Base-by-base conservation (phyloP, 306 rosid species). In the Hippophae tibetana region DNA sequence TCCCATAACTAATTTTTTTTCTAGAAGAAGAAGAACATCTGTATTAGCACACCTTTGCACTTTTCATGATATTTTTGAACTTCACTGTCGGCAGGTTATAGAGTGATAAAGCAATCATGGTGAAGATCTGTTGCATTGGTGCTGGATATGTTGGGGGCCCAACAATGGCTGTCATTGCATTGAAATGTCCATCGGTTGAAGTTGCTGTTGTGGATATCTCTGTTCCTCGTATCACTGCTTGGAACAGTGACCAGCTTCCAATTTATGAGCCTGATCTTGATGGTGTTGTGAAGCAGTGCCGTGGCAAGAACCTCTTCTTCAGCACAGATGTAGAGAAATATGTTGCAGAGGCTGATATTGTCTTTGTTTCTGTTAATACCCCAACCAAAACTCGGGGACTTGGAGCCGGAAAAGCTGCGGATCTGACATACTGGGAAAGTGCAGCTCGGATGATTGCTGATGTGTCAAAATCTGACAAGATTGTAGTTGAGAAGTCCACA, bases 81-180 rank as follows among this genome's bases (percentile, higher is more conserved):
- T 18, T 43, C 18, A 47, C 13, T 69, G 69, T 77, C 47, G 58
- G 13, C 75, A 81, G 96, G 81, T 76, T 52, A 40, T 57, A 47
- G 66, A 49, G 68, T 62, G 68, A 66, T 66, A 70, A 58, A 45
- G 60, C 38, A 50, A 83, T 79, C 69, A 92, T 92, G 98, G 98
- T 92, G 93, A 92, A 92, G 87, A 87, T 92, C 79, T 92, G 98
- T 71, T 92, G 98, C 79, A 92, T 92, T 81, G 98, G 98, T 72
- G 98, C 98, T 42, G 96, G 98, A 61, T 92, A 92, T 80, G 98
- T 92, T 9, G 98, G 98, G 43, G 98, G 98, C 26, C 98, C 98
- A 26, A 92, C 98, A 49, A 92, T 92, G 98, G 98, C 98, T 6
- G 89, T 92, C 55, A 92, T 92, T 73, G 98, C 98, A 60, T 76